A percentile compares a stretch with the other conserved stretches of the same genome.
These are phyloP conservation scores for Pneumocystis wakefieldiae DNA, from an alignment of 1,139 yeast genomes.

Conservation along the genomic window DNA sequence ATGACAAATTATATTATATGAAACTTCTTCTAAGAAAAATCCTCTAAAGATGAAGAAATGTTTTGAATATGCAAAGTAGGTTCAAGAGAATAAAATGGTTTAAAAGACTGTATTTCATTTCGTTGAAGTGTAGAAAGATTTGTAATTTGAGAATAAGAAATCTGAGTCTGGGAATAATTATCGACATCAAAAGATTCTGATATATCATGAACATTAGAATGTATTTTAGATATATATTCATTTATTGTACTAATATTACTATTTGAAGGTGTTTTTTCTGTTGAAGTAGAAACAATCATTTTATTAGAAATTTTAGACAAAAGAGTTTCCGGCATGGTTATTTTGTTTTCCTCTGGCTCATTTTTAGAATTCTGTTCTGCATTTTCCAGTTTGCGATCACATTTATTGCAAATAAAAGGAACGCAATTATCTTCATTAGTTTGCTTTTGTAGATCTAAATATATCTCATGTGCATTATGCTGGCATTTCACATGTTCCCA, in stretches of 20 bases:
- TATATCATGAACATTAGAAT: not conserved
- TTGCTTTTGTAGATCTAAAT: not conserved
- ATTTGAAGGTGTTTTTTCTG: not conserved
- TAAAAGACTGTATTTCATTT: not conserved
- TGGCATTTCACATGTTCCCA: slow-evolving; percentile 32
- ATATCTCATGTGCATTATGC: slow-evolving; percentile 12
- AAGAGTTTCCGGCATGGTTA: not conserved
- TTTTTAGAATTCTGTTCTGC: not conserved
- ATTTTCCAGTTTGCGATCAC: not conserved
- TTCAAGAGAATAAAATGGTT: not conserved
- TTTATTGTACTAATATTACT: not conserved
- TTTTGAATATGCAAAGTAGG: not conserved
- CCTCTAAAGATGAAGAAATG: not conserved
- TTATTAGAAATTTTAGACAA: not conserved
- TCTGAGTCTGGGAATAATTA: not conserved
- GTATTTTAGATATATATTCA: not conserved
- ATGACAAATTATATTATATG: not conserved
- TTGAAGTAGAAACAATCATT: not conserved
- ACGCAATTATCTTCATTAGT: not conserved
- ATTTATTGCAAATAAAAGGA: not conserved
- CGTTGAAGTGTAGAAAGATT: not conserved
- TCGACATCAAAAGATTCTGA: not conserved
- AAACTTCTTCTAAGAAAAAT: not conserved
- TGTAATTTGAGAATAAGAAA: not conserved
- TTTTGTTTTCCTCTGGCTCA: not conserved